These are phyloP conservation scores for Cordyceps sp. DNA, from an alignment of 2,329 filamentous ascomycete genomes.

Conservation along the genomic window DNA sequence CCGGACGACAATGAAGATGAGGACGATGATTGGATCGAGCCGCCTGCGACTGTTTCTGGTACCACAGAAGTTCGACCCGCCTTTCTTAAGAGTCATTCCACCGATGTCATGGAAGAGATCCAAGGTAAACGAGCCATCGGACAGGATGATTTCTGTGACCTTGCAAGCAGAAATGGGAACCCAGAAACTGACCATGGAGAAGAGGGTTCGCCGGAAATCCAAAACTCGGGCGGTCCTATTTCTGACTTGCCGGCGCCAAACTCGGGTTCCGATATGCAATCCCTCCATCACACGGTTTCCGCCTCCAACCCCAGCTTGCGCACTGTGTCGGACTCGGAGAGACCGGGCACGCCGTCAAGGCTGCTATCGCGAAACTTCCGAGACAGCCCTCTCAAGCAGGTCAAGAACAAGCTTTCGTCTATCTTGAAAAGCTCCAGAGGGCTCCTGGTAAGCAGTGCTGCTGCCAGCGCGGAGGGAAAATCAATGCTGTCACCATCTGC, in stretches of 20 bases:
- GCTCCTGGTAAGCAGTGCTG: constrained; percentile 63
- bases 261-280: constrained; percentile 7
- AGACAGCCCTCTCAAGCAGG: constrained; percentile 76
- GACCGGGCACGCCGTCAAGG: constrained; percentile 32
- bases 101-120: constrained; percentile 43
- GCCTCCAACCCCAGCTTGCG: constrained; percentile 37
- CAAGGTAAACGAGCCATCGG: constrained; percentile 30
- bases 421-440: constrained; percentile 78
- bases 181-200: too few species aligned
- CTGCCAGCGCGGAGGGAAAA: constrained; percentile 45
- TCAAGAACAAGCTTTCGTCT: constrained; percentile 83
- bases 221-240: too few species aligned
- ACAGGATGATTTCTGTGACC: constrained; percentile 18
- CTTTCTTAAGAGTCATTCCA: constrained; percentile 42
- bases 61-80: constrained; percentile 25
- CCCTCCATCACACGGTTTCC: constrained; percentile 43
- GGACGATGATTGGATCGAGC: constrained; percentile 48
- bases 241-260: constrained; percentile 32
- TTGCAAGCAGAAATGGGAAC: not conserved
- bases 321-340: constrained; percentile 26
- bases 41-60: constrained; percentile 20
- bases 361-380: constrained; percentile 38
- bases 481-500: constrained; percentile 36
- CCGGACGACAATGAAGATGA: constrained; percentile 28
- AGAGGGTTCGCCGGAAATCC: too few species aligned